Conservation (phyloP, 129 eudicot species). For the Saussurea involucrata region DNA sequence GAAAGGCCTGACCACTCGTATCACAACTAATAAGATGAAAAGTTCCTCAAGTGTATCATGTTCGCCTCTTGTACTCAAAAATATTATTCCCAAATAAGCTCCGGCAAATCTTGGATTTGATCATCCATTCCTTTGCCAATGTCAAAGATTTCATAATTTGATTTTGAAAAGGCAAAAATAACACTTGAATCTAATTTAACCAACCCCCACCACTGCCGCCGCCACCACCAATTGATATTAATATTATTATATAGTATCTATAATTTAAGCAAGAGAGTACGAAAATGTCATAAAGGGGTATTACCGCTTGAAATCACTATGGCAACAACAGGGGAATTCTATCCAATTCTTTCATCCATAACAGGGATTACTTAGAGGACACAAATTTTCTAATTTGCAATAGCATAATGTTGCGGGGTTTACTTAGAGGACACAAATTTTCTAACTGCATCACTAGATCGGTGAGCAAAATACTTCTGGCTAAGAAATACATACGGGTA, state of each 20-base stretch:
- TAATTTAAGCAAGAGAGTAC: too few relatives aligned
- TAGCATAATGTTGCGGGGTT: neutral
- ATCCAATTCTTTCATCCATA: neutral
- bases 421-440: constrained; percentile 51
- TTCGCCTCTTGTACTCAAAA: neutral
- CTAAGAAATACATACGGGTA: constrained; percentile 75
- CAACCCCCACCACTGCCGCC: neutral
- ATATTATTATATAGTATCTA: too few relatives aligned
- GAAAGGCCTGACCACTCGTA: neutral
- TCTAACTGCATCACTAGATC: constrained; percentile 53
- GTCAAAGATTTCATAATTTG: neutral
- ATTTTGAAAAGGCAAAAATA: too few relatives aligned
- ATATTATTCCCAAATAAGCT: constrained; percentile 24
- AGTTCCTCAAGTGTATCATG: neutral
- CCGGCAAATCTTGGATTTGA: neutral
- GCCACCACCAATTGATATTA: neutral
- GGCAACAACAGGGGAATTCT: neutral
- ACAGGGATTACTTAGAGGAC: neutral
- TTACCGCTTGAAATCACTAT: neutral
- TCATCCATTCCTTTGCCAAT: neutral
- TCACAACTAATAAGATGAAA: neutral
- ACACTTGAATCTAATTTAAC: neutral
- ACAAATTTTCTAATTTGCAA: neutral
- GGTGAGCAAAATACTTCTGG: constrained; percentile 73
- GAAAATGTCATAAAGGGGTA: neutral